These are phyloP conservation scores for Phytopythium aichiense DNA, from an alignment of 352 stramenopile species.

Conservation along the genomic window DNA sequence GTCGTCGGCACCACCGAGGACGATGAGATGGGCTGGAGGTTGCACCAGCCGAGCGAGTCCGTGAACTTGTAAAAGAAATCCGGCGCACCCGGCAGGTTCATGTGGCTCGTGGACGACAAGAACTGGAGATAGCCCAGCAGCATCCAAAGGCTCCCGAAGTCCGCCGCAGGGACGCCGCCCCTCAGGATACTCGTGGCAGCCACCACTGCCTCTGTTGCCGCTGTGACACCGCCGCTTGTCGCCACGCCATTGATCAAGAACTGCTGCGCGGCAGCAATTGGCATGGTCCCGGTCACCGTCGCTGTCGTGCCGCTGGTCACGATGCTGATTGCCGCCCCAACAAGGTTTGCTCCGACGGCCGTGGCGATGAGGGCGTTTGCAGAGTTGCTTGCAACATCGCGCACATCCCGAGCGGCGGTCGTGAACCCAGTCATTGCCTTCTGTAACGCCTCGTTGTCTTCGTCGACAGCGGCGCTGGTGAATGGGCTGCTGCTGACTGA, in stretches of 20 bases:
- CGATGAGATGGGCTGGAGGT: conserved; percentile 27
- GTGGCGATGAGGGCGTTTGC: conserved; percentile 53
- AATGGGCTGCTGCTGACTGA: not conserved
- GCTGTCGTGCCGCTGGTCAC: conserved; percentile 28
- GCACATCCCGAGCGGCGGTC: conserved; percentile 17
- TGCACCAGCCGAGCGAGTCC: conserved; percentile 63
- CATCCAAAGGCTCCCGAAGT: conserved; percentile 52
- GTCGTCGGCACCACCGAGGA: conserved; percentile 4
- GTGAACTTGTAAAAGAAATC: conserved; percentile 66
- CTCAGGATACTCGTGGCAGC: not conserved
- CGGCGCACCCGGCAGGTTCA: conserved; percentile 51
- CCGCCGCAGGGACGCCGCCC: conserved; percentile 27
- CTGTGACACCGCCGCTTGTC: conserved; percentile 7
- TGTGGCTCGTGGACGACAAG: conserved; percentile 54
- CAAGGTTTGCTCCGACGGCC: conserved; percentile 45
- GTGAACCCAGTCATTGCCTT: conserved; percentile 24
- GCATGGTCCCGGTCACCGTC: conserved; percentile 9
- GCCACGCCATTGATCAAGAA: conserved; percentile 18
- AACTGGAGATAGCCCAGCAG: conserved; percentile 77
- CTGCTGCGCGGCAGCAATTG: conserved; percentile 18
- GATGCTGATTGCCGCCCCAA: conserved; percentile 40
- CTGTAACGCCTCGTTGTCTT: conserved; percentile 16
- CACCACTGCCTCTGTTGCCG: conserved; percentile 4
- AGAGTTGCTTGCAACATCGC: conserved; percentile 32
- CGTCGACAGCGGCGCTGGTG: not conserved